These are phyloP conservation scores for Euphrasia arctica DNA, from an alignment of 305 asterid genomes.

Conservation along the genomic window DNA sequence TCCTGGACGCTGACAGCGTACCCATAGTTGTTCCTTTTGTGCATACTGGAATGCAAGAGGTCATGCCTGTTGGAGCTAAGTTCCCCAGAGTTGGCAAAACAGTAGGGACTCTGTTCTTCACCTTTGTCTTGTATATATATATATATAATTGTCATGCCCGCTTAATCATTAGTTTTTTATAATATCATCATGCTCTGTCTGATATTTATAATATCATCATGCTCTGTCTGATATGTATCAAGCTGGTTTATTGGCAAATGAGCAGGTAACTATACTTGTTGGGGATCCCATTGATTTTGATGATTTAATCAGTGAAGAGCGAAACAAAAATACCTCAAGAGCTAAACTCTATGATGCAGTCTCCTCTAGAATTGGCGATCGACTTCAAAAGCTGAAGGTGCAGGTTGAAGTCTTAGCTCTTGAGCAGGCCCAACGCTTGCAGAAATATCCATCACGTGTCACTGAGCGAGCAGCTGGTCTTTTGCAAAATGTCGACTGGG, in stretches of 20 bases:
- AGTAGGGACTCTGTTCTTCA: constrained; percentile 39
- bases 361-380: constrained; percentile 64
- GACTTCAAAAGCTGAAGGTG: constrained; percentile 56
- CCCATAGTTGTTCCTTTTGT: constrained; percentile 93
- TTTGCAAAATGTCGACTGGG: constrained; percentile 70
- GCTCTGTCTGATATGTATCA: neutral
- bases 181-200: too few relatives aligned
- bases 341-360: constrained; percentile 74
- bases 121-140: neutral
- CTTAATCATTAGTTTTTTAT: neutral
- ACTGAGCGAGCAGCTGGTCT: constrained; percentile 49
- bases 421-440: constrained; percentile 42
- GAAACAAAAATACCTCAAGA: constrained; percentile 44
- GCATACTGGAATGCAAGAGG: constrained; percentile 90
- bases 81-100: constrained; percentile 85
- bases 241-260: constrained; percentile 22
- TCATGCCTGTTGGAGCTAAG: constrained; percentile 95
- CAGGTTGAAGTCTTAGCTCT: constrained; percentile 64
- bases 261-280: constrained; percentile 81
- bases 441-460: constrained; percentile 28
- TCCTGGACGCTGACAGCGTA: constrained; percentile 73
- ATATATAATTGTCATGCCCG: too few relatives aligned
- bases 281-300: constrained; percentile 89
- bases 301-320: constrained; percentile 48
- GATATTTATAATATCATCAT: neutral